Evolutionary conservation across 192 early-diverging fungal genomes (phyloP).

Genomic region (Helicostylum pulchrum): DNA sequence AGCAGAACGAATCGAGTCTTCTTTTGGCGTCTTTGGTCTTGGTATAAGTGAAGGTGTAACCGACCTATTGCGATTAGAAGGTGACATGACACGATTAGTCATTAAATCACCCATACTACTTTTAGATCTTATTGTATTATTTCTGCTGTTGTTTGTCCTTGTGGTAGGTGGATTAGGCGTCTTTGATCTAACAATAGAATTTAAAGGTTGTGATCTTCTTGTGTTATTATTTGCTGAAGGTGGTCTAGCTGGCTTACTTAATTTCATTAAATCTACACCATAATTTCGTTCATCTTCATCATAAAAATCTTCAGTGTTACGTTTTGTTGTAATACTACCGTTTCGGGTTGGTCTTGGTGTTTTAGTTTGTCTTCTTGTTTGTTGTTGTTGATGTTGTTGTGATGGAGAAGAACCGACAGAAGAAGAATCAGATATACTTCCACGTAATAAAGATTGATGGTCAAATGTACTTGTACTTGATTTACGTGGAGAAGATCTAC

Average conservation of each 20-base stretch:
- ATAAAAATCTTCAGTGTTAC: conserved; percentile 7
- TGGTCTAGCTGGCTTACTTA: conserved; percentile 21
- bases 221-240: conserved; percentile 32
- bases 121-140: conserved; percentile 21
- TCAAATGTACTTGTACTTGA: conserved; percentile 10
- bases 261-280: conserved; percentile 6
- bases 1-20: background rate
- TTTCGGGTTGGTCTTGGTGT: background rate
- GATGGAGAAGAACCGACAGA: conserved; percentile 2
- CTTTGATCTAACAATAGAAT: conserved; percentile 3
- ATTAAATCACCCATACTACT: conserved; percentile 17
- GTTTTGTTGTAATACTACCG: background rate
- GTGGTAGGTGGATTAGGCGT: conserved; percentile 13
- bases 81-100: conserved; percentile 1
- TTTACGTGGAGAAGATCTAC: background rate
- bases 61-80: conserved; percentile 13
- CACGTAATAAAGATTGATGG: conserved; percentile 3
- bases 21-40: conserved; percentile 31
- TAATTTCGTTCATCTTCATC: conserved; percentile 13
- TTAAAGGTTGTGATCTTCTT: conserved; percentile 8
- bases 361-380: background rate
- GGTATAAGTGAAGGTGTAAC: conserved; percentile 38
- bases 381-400: background rate
- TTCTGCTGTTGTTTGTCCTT: conserved; percentile 20
- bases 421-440: conserved; percentile 27